Evolutionary conservation across 164 flowering plant species (phyloP), one percentile per base, ranked within the genome.

Genomic region (Paratinospora sagittata): DNA sequence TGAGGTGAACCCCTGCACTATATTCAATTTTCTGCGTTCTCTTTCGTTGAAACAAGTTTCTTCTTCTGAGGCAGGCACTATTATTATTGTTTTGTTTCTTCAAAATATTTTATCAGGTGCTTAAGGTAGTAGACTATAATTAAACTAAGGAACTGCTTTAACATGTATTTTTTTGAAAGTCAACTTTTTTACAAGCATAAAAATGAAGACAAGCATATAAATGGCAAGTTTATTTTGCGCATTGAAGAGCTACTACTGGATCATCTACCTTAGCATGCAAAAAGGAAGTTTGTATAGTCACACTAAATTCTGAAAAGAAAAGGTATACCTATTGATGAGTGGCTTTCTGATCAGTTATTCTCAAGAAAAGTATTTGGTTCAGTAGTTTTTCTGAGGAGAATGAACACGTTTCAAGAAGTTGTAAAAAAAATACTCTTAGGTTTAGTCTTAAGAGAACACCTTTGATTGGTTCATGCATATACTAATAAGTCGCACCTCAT

Each of bases 1-100:
- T 66, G 97, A 91, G 90, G 98, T 94, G 80, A 72, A 41, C 58
- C 26, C 65, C 27, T 16, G n/a, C 39, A 33, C 70, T 61, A 30
- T 19, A 21, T 34, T 66, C 6, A 33, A 66, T 19, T 11, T 16
- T 33, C 57, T 27, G 57, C 63, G 12, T 19, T 27, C n/a, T 34
- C 58, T 52, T 33, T 68, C 36, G 3, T n/a, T 55, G 61, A 2
- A 3, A 19, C 10, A n/a, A 0, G 61, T 55, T 55, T 55, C 10
- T 6, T 55, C 24, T 55, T 55, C 61, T 19, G 61, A 19, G 61
- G 26, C 61, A 19, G 7, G 24, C 8, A n/a, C 6, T n/a, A n/a
- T 55, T 55, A 21, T 19, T 55, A 16, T 55, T 1, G 2, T n/a
- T 55, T 30, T 30, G 34, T 30, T 30, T 30, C 34, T 21, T 55